Evolutionary conservation across 2,329 filamentous ascomycete genomes (phyloP).

Genomic region (Zymoseptoria crescenta): DNA sequence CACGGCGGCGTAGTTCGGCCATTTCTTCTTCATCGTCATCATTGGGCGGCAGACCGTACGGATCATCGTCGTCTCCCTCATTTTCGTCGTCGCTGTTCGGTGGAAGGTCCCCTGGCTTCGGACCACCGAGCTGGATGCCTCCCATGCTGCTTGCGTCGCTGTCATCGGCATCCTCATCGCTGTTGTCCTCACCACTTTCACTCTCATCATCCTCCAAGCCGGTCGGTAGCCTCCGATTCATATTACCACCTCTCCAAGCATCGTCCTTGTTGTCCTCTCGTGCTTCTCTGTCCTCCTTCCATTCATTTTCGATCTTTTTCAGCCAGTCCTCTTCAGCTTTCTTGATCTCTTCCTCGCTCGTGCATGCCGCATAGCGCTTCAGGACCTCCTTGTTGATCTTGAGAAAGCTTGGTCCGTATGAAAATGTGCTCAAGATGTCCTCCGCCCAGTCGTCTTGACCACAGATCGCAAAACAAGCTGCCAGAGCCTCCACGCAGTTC

Average conservation of each 20-base stretch:
- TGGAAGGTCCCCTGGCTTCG: conserved; percentile 46
- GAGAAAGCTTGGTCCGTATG: conserved; percentile 80
- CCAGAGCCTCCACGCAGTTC: conserved; percentile 92
- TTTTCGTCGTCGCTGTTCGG: conserved; percentile 34
- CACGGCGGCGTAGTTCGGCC: conserved; percentile 81
- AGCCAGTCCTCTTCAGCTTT: conserved; percentile 81
- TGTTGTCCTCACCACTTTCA: conserved; percentile 31
- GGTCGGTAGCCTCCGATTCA: conserved; percentile 57
- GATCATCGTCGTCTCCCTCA: conserved; percentile 50
- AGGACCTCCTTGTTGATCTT: conserved; percentile 81
- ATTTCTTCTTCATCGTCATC: conserved; percentile 84
- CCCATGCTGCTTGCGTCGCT: conserved; percentile 30
- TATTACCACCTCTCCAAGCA: conserved; percentile 86
- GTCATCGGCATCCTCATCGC: conserved; percentile 38
- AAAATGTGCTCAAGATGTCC: conserved; percentile 73
- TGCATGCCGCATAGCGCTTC: conserved; percentile 76
- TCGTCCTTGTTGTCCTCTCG: conserved; percentile 56
- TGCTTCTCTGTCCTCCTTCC: conserved; percentile 66
- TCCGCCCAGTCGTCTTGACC: conserved; percentile 86
- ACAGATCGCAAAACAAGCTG: conserved; percentile 87
- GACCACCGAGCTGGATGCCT: conserved; percentile 29
- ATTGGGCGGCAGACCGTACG: conserved; percentile 65
- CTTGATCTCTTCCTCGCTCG: conserved; percentile 74
- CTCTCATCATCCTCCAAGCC: conserved; percentile 47
- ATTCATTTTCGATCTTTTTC: conserved; percentile 81